Base-by-base conservation (phyloP, 139 green algal genomes). In the Chlamydomonas schloesseri region DNA sequence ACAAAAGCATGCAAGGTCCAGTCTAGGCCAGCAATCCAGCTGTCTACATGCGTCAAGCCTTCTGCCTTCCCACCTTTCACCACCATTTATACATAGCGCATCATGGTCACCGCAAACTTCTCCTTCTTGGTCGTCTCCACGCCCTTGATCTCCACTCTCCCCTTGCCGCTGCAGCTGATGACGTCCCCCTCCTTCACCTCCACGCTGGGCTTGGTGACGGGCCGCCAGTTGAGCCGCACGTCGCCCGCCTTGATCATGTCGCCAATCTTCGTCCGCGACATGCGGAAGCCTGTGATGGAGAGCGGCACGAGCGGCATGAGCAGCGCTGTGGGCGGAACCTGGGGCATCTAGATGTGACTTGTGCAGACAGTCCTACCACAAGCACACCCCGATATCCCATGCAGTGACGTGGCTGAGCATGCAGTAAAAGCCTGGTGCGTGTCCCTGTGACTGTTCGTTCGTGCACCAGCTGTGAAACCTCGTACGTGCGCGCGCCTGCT, bases 221-320 rank as follows among this genome's bases (percentile, higher is more conserved):
- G 57, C n/a, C 82, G 87, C 96, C 96, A 98, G 74, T 98, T 98
- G 8, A 98, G 81, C 3, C 89, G 69, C 57, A 90, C 86, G 73
- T 88, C 89, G 36, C 91, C 92, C 20, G 82, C 79, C 86, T 97
- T 97, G 64, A 97, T 91, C 2, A 97, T 81, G 53, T 98, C 95
- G 0, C 83, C 88, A 88, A 97, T 93, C 84, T 97, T 97, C 81
- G 74, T 68, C 24, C 96, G 89, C 13, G 91, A 94, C 70, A 97
- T 82, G 69, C 94, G 87, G 81, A 98, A 97, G 31, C 95, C 96
- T 91, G 92, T 24, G 67, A 72, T 0, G 18, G 34, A 36, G 13
- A 5, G 26, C 26, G 21, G 29, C 58, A 24, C 17, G 15, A n/a
- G 50, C 55, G 36, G 11, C 17, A 33, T 47, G 20, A 71, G 55